These are phyloP conservation scores for Calycina herbarum DNA, from an alignment of 2,329 filamentous ascomycete genomes.

Conservation along the genomic window DNA sequence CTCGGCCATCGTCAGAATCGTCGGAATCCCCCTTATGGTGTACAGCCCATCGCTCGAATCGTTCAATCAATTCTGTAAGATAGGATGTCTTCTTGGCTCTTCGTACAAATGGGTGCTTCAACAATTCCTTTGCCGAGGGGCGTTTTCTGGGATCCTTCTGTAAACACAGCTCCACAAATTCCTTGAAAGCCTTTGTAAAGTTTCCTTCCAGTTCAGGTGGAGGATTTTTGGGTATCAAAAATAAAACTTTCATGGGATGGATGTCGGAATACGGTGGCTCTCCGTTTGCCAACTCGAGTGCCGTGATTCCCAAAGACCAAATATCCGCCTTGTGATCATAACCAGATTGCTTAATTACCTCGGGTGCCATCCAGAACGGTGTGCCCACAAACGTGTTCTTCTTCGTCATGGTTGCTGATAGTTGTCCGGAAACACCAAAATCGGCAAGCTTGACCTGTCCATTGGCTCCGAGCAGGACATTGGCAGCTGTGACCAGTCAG, in stretches of 20 bases:
- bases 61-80: conserved; percentile 90
- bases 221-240: conserved; percentile 92
- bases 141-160: conserved; percentile 87
- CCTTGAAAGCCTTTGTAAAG: conserved; percentile 80
- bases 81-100: conserved; percentile 96
- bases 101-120: conserved; percentile 87
- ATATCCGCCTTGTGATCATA: conserved; percentile 98
- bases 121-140: conserved; percentile 80
- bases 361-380: conserved; percentile 99
- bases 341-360: conserved; percentile 97
- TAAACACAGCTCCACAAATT: conserved; percentile 80
- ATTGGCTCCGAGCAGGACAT: conserved; percentile 83
- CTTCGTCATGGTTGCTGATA: conserved; percentile 98
- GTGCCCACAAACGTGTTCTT: conserved; percentile 99
- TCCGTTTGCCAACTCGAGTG: conserved; percentile 85
- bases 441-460: conserved; percentile 97
- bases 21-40: conserved; percentile 74
- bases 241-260: conserved; percentile 97
- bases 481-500: conserved; percentile 66
- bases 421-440: conserved; percentile 93
- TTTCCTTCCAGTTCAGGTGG: conserved; percentile 79
- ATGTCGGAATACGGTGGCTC: conserved; percentile 96
- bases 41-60: conserved; percentile 83
- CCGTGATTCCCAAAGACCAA: conserved; percentile 94
- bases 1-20: conserved; percentile 56